Percentiles rank a stretch among this genome's conserved stretches.
These are phyloP conservation scores for Backusella sp. DNA, from an alignment of 192 early-diverging fungal genomes.

Conservation along the genomic window DNA sequence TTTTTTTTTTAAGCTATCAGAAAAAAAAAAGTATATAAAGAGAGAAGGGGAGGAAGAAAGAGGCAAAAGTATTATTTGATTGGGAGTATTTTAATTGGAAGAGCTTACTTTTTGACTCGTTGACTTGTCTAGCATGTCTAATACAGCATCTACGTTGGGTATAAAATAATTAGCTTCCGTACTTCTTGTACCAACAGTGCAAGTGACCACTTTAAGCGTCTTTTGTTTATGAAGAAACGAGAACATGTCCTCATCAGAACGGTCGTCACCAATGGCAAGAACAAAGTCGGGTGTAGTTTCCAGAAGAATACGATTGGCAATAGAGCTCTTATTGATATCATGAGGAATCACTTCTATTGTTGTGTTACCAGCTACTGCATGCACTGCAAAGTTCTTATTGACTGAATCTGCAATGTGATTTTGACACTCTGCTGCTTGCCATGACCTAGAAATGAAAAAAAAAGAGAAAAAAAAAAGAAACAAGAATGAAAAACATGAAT, in stretches of 20 bases:
- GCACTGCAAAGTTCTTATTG: conserved; percentile 65
- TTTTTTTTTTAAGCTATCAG: not conserved
- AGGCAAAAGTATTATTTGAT: not conserved
- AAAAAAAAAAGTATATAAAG: too few relatives aligned
- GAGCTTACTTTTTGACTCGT: conserved; percentile 6
- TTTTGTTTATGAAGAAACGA: conserved; percentile 54
- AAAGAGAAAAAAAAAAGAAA: conserved; percentile 9
- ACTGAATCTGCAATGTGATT: conserved; percentile 80
- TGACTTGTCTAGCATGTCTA: conserved; percentile 13
- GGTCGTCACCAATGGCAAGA: conserved; percentile 72
- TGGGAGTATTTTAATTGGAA: not conserved
- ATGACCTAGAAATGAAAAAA: conserved; percentile 36
- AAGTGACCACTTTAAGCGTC: conserved; percentile 42
- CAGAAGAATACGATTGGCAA: conserved; percentile 58
- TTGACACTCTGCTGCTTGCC: conserved; percentile 83
- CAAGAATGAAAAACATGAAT: conserved; percentile 6
- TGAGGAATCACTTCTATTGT: conserved; percentile 68
- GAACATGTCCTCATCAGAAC: conserved; percentile 84
- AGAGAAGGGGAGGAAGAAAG: not conserved
- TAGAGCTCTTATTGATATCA: conserved; percentile 67
- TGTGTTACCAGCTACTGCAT: conserved; percentile 62
- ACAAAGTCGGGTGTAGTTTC: conserved; percentile 67
- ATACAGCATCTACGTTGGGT: conserved; percentile 37
- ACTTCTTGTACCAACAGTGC: conserved; percentile 54
- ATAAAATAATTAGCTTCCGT: conserved; percentile 56